phyloP scores from a whole-genome alignment of 2,329 filamentous ascomycete genomes.

The Tolypocladium ophioglossoides region DNA sequence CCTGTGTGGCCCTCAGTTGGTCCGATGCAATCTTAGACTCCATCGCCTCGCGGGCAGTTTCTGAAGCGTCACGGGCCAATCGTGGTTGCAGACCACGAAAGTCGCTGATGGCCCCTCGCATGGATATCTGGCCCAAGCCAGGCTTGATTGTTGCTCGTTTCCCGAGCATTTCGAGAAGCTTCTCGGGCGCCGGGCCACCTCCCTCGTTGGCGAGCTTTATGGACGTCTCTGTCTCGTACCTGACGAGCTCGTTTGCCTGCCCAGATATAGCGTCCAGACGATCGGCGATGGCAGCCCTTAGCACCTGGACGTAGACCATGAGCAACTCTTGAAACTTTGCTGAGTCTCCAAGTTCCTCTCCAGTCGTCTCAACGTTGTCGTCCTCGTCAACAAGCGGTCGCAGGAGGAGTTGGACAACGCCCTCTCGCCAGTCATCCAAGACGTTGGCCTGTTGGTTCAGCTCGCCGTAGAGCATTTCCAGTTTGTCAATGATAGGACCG shows the following conservation, averaged over 20 bases:
- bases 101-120: conserved; percentile 60
- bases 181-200: conserved; percentile 61
- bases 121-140: conserved; percentile 42
- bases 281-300: conserved; percentile 69
- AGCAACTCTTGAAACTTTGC: conserved; percentile 82
- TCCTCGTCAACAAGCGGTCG: conserved; percentile 77
- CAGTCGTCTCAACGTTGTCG: conserved; percentile 60
- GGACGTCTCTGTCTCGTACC: conserved; percentile 58
- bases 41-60: conserved; percentile 43
- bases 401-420: conserved; percentile 60
- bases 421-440: conserved; percentile 65
- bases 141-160: conserved; percentile 38
- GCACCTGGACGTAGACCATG: conserved; percentile 71
- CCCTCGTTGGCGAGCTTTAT: conserved; percentile 48
- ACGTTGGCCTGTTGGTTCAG: conserved; percentile 64
- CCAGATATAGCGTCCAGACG: conserved; percentile 68
- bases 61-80: conserved; percentile 16
- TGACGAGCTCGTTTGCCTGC: conserved; percentile 62
- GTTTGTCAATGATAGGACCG: conserved; percentile 50
- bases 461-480: conserved; percentile 52
- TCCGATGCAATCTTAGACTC: conserved; percentile 57
- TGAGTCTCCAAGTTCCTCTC: conserved; percentile 83
- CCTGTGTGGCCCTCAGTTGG: conserved; percentile 52
- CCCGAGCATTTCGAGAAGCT: conserved; percentile 39
- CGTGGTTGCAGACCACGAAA: conserved; percentile 52